phyloP scores from a whole-genome alignment of 2,329 filamentous ascomycete genomes.

The Fusarium chaquense region DNA sequence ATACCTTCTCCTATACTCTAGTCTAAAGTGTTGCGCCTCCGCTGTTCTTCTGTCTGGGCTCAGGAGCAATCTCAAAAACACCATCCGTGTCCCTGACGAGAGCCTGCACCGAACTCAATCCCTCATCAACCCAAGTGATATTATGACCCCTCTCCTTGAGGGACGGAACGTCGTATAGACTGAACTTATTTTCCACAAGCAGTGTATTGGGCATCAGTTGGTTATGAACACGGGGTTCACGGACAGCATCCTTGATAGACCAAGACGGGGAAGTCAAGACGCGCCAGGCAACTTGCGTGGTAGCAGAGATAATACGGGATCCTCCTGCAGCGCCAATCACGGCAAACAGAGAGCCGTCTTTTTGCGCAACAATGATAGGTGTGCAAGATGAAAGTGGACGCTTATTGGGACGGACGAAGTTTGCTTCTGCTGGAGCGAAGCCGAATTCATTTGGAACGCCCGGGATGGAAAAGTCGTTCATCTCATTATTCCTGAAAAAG shows the following conservation, averaged over 20 bases:
- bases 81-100: constrained; percentile 68
- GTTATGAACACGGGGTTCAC: constrained; percentile 79
- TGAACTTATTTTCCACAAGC: constrained; percentile 76
- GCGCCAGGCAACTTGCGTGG: constrained; percentile 79
- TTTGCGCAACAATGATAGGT: constrained; percentile 77
- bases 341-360: constrained; percentile 74
- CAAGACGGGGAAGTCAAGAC: constrained; percentile 71
- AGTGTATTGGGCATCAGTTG: constrained; percentile 80
- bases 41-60: constrained; percentile 79
- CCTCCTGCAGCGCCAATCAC: constrained; percentile 83
- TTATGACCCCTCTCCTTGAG: constrained; percentile 76
- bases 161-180: constrained; percentile 71
- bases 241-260: constrained; percentile 71
- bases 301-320: constrained; percentile 84
- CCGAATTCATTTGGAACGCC: constrained; percentile 83
- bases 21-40: constrained; percentile 67
- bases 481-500: constrained; percentile 66
- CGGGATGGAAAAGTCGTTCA: constrained; percentile 89
- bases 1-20: background rate
- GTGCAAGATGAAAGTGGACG: constrained; percentile 86
- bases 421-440: constrained; percentile 81
- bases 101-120: constrained; percentile 76
- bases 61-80: constrained; percentile 80
- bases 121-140: constrained; percentile 74
- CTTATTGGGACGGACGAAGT: constrained; percentile 85